phyloP scores from a whole-genome alignment of 768 basidiomycete species.

The Agaricus blazei region DNA sequence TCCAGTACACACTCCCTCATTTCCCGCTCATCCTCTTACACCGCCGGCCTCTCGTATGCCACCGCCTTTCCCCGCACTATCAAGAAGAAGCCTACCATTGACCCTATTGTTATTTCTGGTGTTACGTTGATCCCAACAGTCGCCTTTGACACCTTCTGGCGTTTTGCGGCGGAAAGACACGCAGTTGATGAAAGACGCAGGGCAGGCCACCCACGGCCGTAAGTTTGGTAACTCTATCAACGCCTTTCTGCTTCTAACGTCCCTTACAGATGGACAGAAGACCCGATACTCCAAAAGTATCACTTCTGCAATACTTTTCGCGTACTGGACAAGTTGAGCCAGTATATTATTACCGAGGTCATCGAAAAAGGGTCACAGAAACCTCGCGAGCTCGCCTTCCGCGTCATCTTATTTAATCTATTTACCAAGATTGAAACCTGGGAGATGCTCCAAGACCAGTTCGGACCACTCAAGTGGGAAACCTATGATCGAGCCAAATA shows the following conservation, averaged over 20 bases:
- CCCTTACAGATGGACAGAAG: slow-evolving; percentile 58
- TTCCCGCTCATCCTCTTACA: not conserved
- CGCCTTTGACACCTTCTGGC: slow-evolving; percentile 60
- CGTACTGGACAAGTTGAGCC: slow-evolving; percentile 63
- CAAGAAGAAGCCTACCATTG: not conserved
- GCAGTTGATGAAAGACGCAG: slow-evolving; percentile 51
- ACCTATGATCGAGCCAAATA: slow-evolving; percentile 51
- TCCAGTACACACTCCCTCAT: not conserved
- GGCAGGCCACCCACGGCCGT: slow-evolving; percentile 47
- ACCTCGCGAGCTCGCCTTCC: slow-evolving; percentile 61
- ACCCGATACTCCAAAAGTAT: slow-evolving; percentile 48
- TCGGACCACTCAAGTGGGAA: slow-evolving; percentile 60
- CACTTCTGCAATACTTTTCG: slow-evolving; percentile 75
- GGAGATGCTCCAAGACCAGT: slow-evolving; percentile 46
- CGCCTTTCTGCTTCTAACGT: not conserved
- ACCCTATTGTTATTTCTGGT: slow-evolving; percentile 30
- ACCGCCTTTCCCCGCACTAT: not conserved
- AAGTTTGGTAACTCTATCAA: slow-evolving; percentile 5
- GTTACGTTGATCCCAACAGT: slow-evolving; percentile 38
- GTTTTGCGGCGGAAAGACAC: slow-evolving; percentile 52
- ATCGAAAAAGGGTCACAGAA: slow-evolving; percentile 62
- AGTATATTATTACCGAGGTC: slow-evolving; percentile 65
- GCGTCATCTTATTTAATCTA: slow-evolving; percentile 63
- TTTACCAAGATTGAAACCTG: slow-evolving; percentile 74
- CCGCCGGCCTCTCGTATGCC: not conserved